Evolutionary conservation across 2,329 filamentous ascomycete species (phyloP).

Genomic region (Botryotinia convoluta): DNA sequence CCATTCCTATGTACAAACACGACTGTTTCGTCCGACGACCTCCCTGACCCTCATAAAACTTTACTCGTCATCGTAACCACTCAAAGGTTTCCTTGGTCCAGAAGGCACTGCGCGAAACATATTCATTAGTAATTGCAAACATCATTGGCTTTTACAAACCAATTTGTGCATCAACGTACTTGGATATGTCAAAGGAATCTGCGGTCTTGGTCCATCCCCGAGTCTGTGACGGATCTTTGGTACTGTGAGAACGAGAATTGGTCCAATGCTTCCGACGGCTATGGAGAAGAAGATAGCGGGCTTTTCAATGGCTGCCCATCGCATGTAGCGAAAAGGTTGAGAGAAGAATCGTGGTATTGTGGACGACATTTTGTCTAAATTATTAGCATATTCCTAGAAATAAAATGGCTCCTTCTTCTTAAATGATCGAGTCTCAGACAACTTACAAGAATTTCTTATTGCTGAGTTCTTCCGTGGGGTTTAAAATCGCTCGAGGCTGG

Average conservation of each 20-base stretch:
- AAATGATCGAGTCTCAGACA: background rate
- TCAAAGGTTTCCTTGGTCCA: constrained; percentile 57
- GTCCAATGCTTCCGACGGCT: constrained; percentile 70
- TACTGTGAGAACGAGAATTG: constrained; percentile 65
- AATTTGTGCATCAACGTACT: constrained; percentile 57
- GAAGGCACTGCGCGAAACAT: constrained; percentile 48
- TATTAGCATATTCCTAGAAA: constrained; percentile 20
- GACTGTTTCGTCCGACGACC: background rate
- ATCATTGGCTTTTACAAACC: background rate
- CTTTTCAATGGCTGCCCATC: constrained; percentile 83
- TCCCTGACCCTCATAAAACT: background rate
- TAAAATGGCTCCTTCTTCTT: background rate
- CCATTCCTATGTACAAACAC: constrained; percentile 18
- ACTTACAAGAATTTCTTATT: constrained; percentile 3
- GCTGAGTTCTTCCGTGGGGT: background rate
- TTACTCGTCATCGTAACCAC: constrained; percentile 56
- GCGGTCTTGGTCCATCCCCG: constrained; percentile 69
- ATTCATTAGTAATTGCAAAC: constrained; percentile 27
- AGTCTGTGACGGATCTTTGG: constrained; percentile 71
- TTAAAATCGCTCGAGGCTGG: constrained; percentile 6
- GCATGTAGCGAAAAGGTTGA: constrained; percentile 77
- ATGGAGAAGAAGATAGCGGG: constrained; percentile 90
- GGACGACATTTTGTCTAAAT: constrained; percentile 55
- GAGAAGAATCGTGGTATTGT: constrained; percentile 76
- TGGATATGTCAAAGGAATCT: constrained; percentile 87